phyloP scores from a whole-genome alignment of 164 flowering plant species.

The Stephania japonica region DNA sequence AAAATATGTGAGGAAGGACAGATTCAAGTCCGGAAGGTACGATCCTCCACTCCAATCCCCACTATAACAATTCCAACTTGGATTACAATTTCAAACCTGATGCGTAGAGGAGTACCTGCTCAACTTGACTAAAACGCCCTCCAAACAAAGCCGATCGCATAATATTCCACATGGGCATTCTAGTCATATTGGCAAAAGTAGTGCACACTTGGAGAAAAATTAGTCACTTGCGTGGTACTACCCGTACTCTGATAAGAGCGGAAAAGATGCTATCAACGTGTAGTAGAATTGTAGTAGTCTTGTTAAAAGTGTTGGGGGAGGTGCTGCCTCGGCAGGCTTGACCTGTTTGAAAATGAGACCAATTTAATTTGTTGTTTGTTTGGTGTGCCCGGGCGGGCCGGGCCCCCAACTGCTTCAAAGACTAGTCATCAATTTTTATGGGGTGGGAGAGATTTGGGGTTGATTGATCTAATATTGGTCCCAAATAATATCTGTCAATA shows the following conservation, averaged over 20 bases:
- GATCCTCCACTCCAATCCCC: not conserved
- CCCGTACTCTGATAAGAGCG: not conserved
- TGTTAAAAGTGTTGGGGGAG: not conserved
- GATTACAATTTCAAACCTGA: not conserved
- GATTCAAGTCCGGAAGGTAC: conserved; percentile 45
- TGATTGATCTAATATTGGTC: too few relatives aligned
- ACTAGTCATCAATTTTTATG: too few relatives aligned
- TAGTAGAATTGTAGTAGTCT: too few relatives aligned
- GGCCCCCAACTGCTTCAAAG: too few relatives aligned
- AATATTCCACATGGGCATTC: not conserved
- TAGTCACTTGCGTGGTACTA: not conserved
- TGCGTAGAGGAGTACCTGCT: not conserved
- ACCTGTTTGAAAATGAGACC: too few relatives aligned
- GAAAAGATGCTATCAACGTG: too few relatives aligned
- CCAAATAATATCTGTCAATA: too few relatives aligned
- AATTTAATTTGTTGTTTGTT: too few relatives aligned
- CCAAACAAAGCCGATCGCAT: not conserved
- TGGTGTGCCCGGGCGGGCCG: too few relatives aligned
- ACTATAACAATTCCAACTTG: too few relatives aligned
- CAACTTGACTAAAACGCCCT: not conserved
- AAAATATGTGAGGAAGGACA: conserved; percentile 62
- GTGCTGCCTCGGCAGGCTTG: not conserved
- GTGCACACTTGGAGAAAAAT: not conserved
- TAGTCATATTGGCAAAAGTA: not conserved
- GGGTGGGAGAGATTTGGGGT: too few relatives aligned